These are phyloP conservation scores for Keithomyces neogunnii DNA, from an alignment of 2,329 filamentous ascomycete genomes.

Conservation along the genomic window DNA sequence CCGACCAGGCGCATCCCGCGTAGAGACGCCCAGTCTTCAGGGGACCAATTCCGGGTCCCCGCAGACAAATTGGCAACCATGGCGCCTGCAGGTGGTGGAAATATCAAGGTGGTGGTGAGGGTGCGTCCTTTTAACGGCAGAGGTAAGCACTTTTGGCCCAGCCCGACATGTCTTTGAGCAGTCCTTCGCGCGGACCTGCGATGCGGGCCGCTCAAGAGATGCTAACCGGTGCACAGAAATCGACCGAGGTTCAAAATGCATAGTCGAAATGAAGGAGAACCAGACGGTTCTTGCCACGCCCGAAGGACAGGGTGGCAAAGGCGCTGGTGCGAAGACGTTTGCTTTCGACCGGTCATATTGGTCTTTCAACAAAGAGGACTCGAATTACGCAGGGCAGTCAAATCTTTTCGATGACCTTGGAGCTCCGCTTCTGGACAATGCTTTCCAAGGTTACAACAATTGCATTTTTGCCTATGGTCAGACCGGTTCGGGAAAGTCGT, in stretches of 20 bases:
- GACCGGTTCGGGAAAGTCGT: conserved; percentile 96
- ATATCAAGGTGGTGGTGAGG: conserved; percentile 99
- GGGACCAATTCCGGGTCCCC: conserved; percentile 29
- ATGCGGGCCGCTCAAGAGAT: neutral
- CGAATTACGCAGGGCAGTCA: conserved; percentile 82
- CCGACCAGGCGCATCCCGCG: conserved; percentile 17
- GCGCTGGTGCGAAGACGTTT: conserved; percentile 70
- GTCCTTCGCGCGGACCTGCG: neutral
- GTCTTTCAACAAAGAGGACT: conserved; percentile 81
- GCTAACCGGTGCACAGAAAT: conserved; percentile 52
- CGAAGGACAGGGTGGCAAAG: conserved; percentile 53
- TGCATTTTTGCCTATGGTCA: conserved; percentile 99
- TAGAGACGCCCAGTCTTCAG: conserved; percentile 15
- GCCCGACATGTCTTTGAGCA: neutral
- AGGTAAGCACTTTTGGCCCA: conserved; percentile 47
- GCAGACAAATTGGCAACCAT: conserved; percentile 21
- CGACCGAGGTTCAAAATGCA: conserved; percentile 88
- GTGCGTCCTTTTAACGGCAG: conserved; percentile 90
- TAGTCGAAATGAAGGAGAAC: conserved; percentile 89
- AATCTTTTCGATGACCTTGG: conserved; percentile 84
- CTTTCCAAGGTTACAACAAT: conserved; percentile 97
- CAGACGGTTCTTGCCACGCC: conserved; percentile 83
- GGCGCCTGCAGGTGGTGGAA: conserved; percentile 65
- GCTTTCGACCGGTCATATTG: conserved; percentile 97
- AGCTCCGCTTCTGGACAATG: conserved; percentile 88